Conservation (phyloP, 768 basidiomycete genomes). For the Amanita molliuscula region DNA sequence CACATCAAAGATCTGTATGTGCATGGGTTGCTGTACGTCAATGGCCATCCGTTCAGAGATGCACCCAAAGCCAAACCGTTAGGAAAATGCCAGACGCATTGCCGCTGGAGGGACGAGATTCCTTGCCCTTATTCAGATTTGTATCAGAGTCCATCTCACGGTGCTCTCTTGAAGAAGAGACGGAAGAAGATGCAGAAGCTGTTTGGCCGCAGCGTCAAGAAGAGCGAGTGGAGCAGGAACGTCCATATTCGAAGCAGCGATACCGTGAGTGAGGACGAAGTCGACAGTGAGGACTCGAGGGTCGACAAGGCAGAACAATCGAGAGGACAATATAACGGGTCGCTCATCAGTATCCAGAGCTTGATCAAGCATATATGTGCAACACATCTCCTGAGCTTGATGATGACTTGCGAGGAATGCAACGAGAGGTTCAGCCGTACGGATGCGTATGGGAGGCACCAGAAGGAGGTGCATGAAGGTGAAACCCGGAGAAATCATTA, state of each 20-base stretch:
- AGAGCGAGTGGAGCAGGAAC: not conserved
- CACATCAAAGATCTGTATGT: not conserved
- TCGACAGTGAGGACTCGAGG: not conserved
- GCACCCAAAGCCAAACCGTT: not conserved
- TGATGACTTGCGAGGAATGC: not conserved
- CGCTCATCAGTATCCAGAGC: not conserved
- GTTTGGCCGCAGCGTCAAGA: not conserved
- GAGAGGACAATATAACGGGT: not conserved
- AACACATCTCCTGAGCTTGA: not conserved
- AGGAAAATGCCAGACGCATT: not conserved
- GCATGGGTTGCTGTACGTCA: not conserved
- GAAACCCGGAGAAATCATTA: not conserved
- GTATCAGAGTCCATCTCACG: not conserved
- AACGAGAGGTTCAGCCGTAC: not conserved
- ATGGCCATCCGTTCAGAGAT: not conserved
- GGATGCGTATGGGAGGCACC: not conserved
- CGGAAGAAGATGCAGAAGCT: not conserved
- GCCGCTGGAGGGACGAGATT: not conserved
- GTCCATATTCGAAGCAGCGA: not conserved
- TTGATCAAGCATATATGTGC: slow-evolving; percentile 2
- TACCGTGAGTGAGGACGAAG: not conserved
- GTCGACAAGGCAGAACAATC: not conserved
- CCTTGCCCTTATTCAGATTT: not conserved
- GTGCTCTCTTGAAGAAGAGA: not conserved
- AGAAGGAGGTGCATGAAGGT: not conserved